phyloP scores from a whole-genome alignment of 768 basidiomycete species.

The Cubamyces lactineus region DNA sequence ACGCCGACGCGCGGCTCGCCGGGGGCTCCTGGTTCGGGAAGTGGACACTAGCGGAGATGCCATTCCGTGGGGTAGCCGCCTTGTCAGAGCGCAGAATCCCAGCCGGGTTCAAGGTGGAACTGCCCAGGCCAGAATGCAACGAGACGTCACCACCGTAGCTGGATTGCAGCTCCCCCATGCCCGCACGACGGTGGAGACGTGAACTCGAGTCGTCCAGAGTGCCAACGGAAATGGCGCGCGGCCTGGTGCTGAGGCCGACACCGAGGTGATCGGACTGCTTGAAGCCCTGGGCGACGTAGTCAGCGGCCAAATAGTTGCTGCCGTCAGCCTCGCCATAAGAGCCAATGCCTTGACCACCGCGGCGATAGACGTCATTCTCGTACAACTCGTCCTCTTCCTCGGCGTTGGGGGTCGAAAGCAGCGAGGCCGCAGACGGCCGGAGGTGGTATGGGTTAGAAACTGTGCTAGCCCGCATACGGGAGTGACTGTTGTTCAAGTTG shows the following conservation, averaged over 20 bases:
- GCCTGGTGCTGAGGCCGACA: conserved; percentile 50
- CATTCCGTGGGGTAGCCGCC: conserved; percentile 46
- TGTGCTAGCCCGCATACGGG: conserved; percentile 85
- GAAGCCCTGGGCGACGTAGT: conserved; percentile 73
- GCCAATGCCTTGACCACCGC: conserved; percentile 59
- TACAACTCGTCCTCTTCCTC: conserved; percentile 81
- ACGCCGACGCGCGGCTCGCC: conserved; percentile 58
- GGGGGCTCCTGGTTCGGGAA: conserved; percentile 66
- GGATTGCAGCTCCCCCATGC: conserved; percentile 54
- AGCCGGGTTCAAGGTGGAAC: conserved; percentile 34
- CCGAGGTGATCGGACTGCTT: conserved; percentile 72
- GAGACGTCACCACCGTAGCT: conserved; percentile 62
- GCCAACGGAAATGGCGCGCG: conserved; percentile 88
- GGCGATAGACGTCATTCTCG: conserved; percentile 55
- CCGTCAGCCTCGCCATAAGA: conserved; percentile 61
- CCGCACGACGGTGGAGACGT: conserved; percentile 65
- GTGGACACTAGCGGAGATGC: conserved; percentile 57
- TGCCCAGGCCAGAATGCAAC: conserved; percentile 37
- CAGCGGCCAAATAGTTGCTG: conserved; percentile 55
- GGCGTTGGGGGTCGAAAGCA: conserved; percentile 62
- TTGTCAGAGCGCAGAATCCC: conserved; percentile 69
- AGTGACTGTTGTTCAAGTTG: conserved; percentile 71
- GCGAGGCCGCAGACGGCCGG: conserved; percentile 61
- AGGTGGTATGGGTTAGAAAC: conserved; percentile 91
- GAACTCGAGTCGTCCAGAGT: conserved; percentile 82